phyloP scores from a whole-genome alignment of 768 basidiomycete species.

The Multifurca ochricompacta region DNA sequence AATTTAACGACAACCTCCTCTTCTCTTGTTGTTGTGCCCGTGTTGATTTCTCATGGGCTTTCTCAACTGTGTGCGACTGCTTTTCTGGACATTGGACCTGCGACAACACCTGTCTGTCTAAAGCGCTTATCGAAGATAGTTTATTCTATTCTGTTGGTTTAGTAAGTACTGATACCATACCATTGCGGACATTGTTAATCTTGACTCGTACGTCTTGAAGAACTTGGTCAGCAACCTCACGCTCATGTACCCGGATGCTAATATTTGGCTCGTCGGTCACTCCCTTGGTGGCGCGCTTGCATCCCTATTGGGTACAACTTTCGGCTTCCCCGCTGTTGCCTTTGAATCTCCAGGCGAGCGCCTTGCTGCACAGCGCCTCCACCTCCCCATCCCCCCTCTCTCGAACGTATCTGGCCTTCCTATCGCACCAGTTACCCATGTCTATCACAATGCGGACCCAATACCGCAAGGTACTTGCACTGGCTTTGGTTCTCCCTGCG shows the following conservation, averaged over 20 bases:
- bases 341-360: constrained; percentile 62
- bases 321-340: constrained; percentile 56
- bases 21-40: constrained; percentile 93
- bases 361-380: constrained; percentile 51
- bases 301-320: constrained; percentile 54
- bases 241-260: constrained; percentile 47
- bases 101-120: constrained; percentile 71
- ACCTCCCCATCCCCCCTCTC: constrained; percentile 48
- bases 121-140: constrained; percentile 79
- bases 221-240: constrained; percentile 52
- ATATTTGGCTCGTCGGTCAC: constrained; percentile 56
- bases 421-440: constrained; percentile 30
- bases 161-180: constrained; percentile 39
- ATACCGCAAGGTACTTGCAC: constrained; percentile 55
- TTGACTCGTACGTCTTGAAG: constrained; percentile 24
- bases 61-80: constrained; percentile 84
- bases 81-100: constrained; percentile 65
- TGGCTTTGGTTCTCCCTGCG: constrained; percentile 44
- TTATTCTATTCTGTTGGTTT: constrained; percentile 90
- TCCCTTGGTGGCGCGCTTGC: constrained; percentile 61
- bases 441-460: constrained; percentile 68
- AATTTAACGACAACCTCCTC: constrained; percentile 83
- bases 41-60: constrained; percentile 81
- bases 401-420: constrained; percentile 10
- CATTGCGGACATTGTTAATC: not conserved